A percentile compares a stretch with the other conserved stretches of the same genome.
phyloP scores from a whole-genome alignment of 2,329 filamentous ascomycete genomes.

The Ophidiomyces ophidiicola region DNA sequence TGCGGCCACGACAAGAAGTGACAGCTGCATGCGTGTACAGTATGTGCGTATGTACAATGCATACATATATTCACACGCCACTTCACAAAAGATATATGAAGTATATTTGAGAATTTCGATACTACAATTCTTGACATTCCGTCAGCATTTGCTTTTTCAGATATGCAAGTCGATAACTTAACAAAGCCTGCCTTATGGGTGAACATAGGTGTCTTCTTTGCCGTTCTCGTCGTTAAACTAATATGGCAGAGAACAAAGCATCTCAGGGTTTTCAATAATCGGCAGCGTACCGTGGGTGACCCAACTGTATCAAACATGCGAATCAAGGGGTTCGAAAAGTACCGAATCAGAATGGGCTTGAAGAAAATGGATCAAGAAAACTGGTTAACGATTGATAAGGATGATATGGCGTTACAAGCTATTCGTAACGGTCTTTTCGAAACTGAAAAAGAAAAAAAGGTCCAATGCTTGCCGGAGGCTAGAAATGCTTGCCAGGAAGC shows the following conservation, averaged over 20 bases:
- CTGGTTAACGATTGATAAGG: slow-evolving; percentile 40
- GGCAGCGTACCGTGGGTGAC: slow-evolving; percentile 15
- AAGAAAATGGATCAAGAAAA: slow-evolving; percentile 35
- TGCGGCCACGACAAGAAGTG: too few species aligned
- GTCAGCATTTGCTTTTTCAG: not conserved
- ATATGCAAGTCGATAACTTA: slow-evolving; percentile 2
- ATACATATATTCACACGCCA: too few species aligned
- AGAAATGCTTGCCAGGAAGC: slow-evolving; percentile 38
- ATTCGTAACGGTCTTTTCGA: slow-evolving; percentile 33
- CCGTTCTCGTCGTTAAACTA: not conserved
- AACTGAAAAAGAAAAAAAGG: slow-evolving; percentile 30
- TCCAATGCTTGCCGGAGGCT: slow-evolving; percentile 36
- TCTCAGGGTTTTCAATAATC: not conserved
- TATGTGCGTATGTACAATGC: too few species aligned
- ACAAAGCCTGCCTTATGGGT: slow-evolving; percentile 1
- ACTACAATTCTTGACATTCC: not conserved
- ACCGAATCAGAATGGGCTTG: slow-evolving; percentile 39
- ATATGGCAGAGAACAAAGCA: not conserved
- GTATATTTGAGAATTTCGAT: too few species aligned
- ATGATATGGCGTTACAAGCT: slow-evolving; percentile 35
- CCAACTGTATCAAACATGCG: slow-evolving; percentile 29
- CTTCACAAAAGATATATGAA: too few species aligned
- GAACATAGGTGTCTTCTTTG: not conserved
- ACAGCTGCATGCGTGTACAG: too few species aligned
- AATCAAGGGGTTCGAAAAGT: slow-evolving; percentile 30